phyloP scores from a whole-genome alignment of 2,329 filamentous ascomycete species.

The Fusarium ramigenum region DNA sequence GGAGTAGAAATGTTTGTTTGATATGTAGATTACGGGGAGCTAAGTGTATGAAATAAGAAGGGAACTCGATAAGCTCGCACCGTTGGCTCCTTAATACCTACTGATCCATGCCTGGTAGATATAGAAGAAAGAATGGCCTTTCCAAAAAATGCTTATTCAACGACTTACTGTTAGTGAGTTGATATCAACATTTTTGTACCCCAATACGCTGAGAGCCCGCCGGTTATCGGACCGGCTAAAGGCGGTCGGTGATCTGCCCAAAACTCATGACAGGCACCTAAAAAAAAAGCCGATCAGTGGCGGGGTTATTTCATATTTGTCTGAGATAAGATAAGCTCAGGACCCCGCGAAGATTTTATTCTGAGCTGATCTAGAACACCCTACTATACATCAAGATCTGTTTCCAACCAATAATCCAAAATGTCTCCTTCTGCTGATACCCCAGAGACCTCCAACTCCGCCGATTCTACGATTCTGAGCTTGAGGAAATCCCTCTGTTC shows the following conservation, averaged over 20 bases:
- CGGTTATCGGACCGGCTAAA: conserved; percentile 10
- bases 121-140: not conserved
- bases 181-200: not conserved
- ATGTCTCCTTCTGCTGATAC: conserved; percentile 43
- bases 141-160: not conserved
- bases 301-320: conserved; percentile 11
- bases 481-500: conserved; percentile 81
- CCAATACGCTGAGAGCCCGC: not conserved
- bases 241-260: not conserved
- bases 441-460: conserved; percentile 33
- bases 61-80: not conserved
- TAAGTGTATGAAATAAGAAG: not conserved
- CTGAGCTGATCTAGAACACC: conserved; percentile 19
- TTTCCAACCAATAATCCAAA: conserved; percentile 25
- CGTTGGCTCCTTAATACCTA: not conserved
- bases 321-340: conserved; percentile 42
- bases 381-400: conserved; percentile 21
- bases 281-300: conserved; percentile 17
- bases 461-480: conserved; percentile 61
- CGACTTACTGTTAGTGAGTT: not conserved
- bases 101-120: not conserved
- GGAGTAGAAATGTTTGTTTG: no score
- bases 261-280: not conserved
- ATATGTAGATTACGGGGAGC: not conserved
- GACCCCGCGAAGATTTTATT: conserved; percentile 51